phyloP scores from a whole-genome alignment of 495 filamentous ascomycete species.

The Rhypophila decipiens region DNA sequence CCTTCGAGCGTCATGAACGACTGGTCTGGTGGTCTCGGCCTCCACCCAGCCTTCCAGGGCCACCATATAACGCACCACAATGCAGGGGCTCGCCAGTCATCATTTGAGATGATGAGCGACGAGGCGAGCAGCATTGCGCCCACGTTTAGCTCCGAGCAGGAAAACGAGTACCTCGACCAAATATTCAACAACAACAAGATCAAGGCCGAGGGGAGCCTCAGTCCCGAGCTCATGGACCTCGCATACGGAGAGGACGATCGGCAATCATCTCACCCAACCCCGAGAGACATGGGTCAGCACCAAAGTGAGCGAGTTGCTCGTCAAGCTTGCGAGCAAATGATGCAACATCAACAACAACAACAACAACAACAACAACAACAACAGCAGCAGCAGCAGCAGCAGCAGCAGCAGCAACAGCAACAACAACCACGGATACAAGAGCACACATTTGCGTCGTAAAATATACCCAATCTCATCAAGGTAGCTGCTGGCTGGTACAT shows the following conservation, averaged over 20 bases:
- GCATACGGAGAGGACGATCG: constrained; percentile 10
- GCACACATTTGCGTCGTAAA: not conserved
- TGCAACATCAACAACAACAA: constrained; percentile 15
- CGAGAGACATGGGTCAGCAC: constrained; percentile 22
- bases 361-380: not conserved
- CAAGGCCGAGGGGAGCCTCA: constrained; percentile 15
- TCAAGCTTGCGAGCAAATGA: constrained; percentile 36
- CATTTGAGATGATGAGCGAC: constrained; percentile 16
- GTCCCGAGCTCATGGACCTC: constrained; percentile 22
- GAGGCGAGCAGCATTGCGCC: constrained; percentile 10
- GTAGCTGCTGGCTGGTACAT: not conserved
- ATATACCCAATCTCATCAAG: too few species aligned
- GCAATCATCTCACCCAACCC: constrained; percentile 9
- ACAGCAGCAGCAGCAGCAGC: constrained; percentile 5
- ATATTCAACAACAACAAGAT: constrained; percentile 25
- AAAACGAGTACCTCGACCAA: constrained; percentile 34
- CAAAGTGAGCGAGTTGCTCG: constrained; percentile 35
- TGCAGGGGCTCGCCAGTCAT: constrained; percentile 7
- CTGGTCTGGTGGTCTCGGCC: constrained; percentile 23
- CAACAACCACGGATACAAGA: not conserved
- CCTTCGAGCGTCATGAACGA: constrained; percentile 13
- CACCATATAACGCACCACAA: constrained; percentile 15
- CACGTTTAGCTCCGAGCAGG: constrained; percentile 29
- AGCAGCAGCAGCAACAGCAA: constrained; percentile 25
- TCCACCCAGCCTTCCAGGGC: constrained; percentile 17